Conservation (phyloP, 768 basidiomycete species). For the Suillus subalutaceus region DNA sequence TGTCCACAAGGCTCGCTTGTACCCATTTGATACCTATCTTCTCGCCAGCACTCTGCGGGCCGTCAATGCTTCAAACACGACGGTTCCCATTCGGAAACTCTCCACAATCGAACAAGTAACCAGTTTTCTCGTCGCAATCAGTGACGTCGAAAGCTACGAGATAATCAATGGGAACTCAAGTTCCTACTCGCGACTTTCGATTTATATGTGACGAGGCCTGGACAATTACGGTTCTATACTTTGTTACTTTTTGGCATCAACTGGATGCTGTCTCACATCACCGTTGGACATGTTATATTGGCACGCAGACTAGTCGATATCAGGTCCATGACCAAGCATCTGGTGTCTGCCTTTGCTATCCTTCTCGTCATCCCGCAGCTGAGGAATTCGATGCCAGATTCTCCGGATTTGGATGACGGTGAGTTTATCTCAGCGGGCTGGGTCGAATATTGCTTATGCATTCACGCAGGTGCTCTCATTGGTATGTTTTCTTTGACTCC, state of each 20-base stretch:
- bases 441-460: background rate
- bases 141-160: conserved; percentile 42
- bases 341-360: conserved; percentile 43
- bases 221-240: conserved; percentile 45
- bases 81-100: conserved; percentile 46
- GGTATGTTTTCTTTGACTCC: conserved; percentile 33
- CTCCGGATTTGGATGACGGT: conserved; percentile 50
- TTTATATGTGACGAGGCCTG: conserved; percentile 48
- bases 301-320: conserved; percentile 38
- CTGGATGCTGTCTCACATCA: conserved; percentile 60
- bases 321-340: conserved; percentile 38
- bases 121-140: conserved; percentile 46
- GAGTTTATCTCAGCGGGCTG: conserved; percentile 21
- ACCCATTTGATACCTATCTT: conserved; percentile 60
- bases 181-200: conserved; percentile 47
- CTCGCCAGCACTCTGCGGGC: conserved; percentile 53
- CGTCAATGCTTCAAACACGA: conserved; percentile 34
- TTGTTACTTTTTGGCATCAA: conserved; percentile 49
- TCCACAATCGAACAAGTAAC: conserved; percentile 48
- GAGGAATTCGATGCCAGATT: conserved; percentile 59
- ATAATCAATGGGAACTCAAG: conserved; percentile 20
- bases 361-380: conserved; percentile 52
- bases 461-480: conserved; percentile 45
- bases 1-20: conserved; percentile 53
- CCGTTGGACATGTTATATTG: conserved; percentile 48